These are phyloP conservation scores for Fusarium chuoi DNA, from an alignment of 2,329 filamentous ascomycete genomes.

Conservation along the genomic window DNA sequence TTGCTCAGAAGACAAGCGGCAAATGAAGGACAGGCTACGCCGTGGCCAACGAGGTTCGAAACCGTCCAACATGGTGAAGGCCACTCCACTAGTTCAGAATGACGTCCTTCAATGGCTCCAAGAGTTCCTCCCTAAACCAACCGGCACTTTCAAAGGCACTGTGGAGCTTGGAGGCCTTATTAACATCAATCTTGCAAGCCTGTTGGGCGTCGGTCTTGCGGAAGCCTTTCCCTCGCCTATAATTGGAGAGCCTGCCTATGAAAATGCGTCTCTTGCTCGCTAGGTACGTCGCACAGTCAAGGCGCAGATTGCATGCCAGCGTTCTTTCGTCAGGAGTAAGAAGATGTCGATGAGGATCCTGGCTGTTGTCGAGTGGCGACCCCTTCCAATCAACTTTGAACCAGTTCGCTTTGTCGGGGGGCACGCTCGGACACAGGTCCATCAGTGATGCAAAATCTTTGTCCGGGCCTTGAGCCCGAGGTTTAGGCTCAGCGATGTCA, in stretches of 20 bases:
- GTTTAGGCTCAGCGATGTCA: slow-evolving; percentile 61
- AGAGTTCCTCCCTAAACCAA: slow-evolving; percentile 74
- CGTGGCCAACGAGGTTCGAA: slow-evolving; percentile 11
- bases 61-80: background rate
- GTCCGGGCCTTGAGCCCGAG: slow-evolving; percentile 71
- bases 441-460: slow-evolving; percentile 78
- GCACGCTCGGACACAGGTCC: slow-evolving; percentile 76
- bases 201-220: slow-evolving; percentile 96
- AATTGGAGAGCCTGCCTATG: slow-evolving; percentile 74
- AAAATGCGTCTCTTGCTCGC: slow-evolving; percentile 96
- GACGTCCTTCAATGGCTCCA: slow-evolving; percentile 50
- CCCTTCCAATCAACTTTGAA: slow-evolving; percentile 92
- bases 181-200: slow-evolving; percentile 98
- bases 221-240: slow-evolving; percentile 80
- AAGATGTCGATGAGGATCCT: slow-evolving; percentile 74
- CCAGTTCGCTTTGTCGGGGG: slow-evolving; percentile 73
- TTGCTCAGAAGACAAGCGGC: slow-evolving; percentile 14
- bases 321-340: slow-evolving; percentile 82
- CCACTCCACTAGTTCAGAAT: background rate
- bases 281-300: slow-evolving; percentile 89
- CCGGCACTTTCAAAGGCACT: slow-evolving; percentile 86
- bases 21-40: slow-evolving; percentile 23
- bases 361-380: slow-evolving; percentile 77
- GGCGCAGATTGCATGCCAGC: slow-evolving; percentile 80
- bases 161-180: slow-evolving; percentile 95